Conservation (phyloP, 163 green algal genomes). For the Picocystis sp. region DNA sequence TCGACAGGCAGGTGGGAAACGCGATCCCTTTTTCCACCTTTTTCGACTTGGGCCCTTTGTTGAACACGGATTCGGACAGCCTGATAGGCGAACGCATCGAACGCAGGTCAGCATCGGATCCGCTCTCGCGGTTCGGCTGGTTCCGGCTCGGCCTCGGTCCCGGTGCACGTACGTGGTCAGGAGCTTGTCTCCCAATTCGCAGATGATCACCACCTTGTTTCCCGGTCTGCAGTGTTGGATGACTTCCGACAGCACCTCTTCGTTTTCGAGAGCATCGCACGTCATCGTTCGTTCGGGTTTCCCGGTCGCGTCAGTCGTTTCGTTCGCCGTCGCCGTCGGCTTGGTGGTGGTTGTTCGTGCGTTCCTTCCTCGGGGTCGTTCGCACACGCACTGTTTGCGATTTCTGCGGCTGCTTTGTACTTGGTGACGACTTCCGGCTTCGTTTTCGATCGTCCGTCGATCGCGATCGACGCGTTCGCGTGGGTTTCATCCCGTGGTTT, state of each 20-base stretch:
- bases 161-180: slow-evolving; percentile 46
- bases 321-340: background rate
- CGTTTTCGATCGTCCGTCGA: background rate
- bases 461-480: no score
- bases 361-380: background rate
- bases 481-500: no score
- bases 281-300: background rate
- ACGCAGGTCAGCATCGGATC: background rate
- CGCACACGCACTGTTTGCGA: slow-evolving; percentile 73
- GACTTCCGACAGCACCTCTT: slow-evolving; percentile 68
- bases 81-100: slow-evolving; percentile 23
- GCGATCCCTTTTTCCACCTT: slow-evolving; percentile 90
- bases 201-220: slow-evolving; percentile 81
- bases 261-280: background rate
- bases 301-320: slow-evolving; percentile 4
- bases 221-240: slow-evolving; percentile 55
- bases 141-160: slow-evolving; percentile 1
- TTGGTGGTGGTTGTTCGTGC: background rate
- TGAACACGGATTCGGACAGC: slow-evolving; percentile 64
- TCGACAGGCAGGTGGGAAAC: slow-evolving; percentile 88
- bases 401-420: slow-evolving; percentile 95
- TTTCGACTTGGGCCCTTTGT: slow-evolving; percentile 65
- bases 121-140: background rate
- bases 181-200: slow-evolving; percentile 54
- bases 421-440: slow-evolving; percentile 93